phyloP scores from a whole-genome alignment of 345 rosid genomes.

The Salix dunnii region DNA sequence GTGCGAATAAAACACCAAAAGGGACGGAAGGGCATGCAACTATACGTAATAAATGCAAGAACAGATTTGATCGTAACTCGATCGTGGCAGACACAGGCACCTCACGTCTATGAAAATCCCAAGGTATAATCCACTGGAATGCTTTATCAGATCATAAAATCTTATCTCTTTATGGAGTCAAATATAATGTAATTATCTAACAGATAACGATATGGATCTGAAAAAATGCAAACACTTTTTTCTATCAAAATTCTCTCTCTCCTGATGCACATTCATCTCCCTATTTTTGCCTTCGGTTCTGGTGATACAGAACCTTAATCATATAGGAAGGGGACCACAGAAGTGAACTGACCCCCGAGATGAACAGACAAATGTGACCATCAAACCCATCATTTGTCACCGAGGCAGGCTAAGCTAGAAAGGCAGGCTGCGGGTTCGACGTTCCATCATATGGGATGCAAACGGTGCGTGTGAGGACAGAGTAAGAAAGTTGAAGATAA shows the following conservation, averaged over 20 bases:
- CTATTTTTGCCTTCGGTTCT: neutral
- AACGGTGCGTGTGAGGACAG: conserved; percentile 1
- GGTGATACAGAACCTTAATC: neutral
- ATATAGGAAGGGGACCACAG: neutral
- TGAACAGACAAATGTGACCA: neutral
- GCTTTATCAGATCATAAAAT: neutral
- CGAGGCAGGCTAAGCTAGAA: neutral
- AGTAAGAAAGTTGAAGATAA: neutral
- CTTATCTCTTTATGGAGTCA: neutral
- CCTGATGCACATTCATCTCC: neutral
- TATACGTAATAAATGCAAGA: neutral
- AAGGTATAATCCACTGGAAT: neutral
- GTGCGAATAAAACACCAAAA: too few relatives aligned
- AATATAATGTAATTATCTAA: neutral
- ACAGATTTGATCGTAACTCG: neutral
- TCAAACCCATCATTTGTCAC: neutral
- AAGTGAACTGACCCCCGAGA: neutral
- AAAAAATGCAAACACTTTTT: neutral
- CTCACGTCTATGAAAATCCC: neutral
- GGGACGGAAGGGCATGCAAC: neutral
- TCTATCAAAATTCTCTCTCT: too few relatives aligned
- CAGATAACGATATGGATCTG: neutral
- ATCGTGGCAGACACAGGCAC: neutral
- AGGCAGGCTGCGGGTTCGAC: neutral
- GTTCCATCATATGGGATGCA: neutral